Conservation (phyloP, 345 rosid genomes). For the Reutealis trisperma region DNA sequence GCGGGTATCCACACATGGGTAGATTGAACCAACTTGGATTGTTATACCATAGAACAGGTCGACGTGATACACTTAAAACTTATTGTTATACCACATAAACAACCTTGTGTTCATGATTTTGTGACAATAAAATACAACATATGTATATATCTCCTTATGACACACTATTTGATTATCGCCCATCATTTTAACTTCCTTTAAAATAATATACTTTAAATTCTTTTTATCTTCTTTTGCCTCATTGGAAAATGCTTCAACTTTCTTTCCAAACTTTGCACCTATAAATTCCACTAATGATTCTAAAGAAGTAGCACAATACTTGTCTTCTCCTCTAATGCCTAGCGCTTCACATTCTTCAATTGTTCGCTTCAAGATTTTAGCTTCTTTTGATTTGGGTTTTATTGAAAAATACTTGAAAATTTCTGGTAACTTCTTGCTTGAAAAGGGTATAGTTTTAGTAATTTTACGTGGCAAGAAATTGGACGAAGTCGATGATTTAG, state of each 20-base stretch:
- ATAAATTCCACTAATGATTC: constrained; percentile 16
- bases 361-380: neutral
- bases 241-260: neutral
- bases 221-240: neutral
- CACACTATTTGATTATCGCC: constrained; percentile 8
- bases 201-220: constrained; percentile 1
- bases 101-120: neutral
- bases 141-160: constrained; percentile 18
- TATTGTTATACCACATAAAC: neutral
- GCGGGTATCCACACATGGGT: too few relatives aligned
- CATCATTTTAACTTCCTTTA: neutral
- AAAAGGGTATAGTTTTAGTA: constrained; percentile 13
- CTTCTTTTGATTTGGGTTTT: neutral
- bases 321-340: constrained; percentile 23
- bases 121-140: constrained; percentile 23
- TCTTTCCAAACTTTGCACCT: constrained; percentile 5
- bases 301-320: constrained; percentile 23
- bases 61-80: too few relatives aligned
- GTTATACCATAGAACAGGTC: too few relatives aligned
- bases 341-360: constrained; percentile 9
- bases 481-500: neutral
- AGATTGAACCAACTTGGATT: too few relatives aligned
- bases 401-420: neutral
- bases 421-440: neutral
- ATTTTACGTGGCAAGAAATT: constrained; percentile 9